Base-by-base conservation (phyloP, 129 eudicot genomes). In the Lactuca saligna region DNA sequence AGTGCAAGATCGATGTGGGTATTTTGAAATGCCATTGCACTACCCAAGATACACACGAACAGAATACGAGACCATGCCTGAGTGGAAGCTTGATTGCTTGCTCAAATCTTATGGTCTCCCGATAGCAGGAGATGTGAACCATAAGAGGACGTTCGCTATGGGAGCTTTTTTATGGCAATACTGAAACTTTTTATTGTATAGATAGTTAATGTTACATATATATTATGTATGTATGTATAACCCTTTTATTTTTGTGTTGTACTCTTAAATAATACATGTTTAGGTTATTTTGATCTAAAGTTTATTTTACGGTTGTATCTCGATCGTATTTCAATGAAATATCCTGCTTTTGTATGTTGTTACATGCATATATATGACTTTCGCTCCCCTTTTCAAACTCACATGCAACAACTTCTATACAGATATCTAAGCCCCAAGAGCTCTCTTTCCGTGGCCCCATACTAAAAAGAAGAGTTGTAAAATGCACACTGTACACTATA, bases 1-100 rank as follows among this genome's bases (percentile, higher is more conserved):
- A 48, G 54, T 31, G 20, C 59, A 74, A 54, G 64, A 65, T 42
- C 68, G 63, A 50, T 68, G 76, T 25, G 77, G 79, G 37, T 10
- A 79, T n/a, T 89, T 89, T 20, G 89, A 89, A 65, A 89, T 89
- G 96, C 92, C 92, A 3, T 35, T 89, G 72, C 85, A 86, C 75
- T 89, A 89, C 74, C 96, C 96, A 12, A 77, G 92, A 54, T 82
- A 86, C 75, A 80, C 66, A 5, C 74, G 77, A 0, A 72, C 78
- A 0, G 92, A 86, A 42, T 89, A 89, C 54, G 92, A 83, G 75
- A 25, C 50, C 8, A 86, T 89, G 96, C 82, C 89, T 1, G 96
- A 89, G 72, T 86, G 96, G 96, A 86, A 83, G 63, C 72, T 89
- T 1, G 89, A 89, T 61, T 83, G 89, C 73, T 77, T 89, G 73